Base-by-base conservation (phyloP, 257 asterid genomes). In the Orobanche coerulescens region DNA sequence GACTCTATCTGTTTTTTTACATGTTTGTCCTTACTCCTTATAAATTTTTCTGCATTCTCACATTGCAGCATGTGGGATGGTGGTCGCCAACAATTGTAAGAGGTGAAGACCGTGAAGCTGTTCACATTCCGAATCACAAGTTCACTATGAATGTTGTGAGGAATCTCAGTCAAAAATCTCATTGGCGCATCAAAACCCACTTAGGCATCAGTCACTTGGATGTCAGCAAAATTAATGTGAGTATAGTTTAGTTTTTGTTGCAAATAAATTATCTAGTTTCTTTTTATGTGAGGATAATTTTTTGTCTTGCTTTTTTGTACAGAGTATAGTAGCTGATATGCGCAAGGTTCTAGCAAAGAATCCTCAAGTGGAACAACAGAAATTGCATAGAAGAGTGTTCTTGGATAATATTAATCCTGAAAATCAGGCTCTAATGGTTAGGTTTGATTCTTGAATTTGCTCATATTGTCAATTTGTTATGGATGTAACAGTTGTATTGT, bases 91-190 rank as follows among this genome's bases (percentile, higher is more conserved):
- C 97, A 70, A 76, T 90, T 75, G 58, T 90, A 75, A 82, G 97
- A 78, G 97, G 97, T n/a, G 97, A 90, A 69, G 90, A 90, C 67
- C 95, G 97, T 54, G 97, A 90, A 79, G 97, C 97, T 66, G 89
- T 90, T 77, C 94, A 90, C 78, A 87, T 90, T 65, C 97, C 97
- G 66, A 90, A 90, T 82, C 97, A 90, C 82, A 84, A 90, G 82
- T 87, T 90, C 53, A 90, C 95, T 12, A 75, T 87, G 76, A 90
- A 90, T 73, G 86, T 90, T 70, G 95, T 90, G 74, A 78, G 97
- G 63, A 90, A 90, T 76, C 88, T 90, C 67, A 84, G 70, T 54
- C 95, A 90, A 69, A 90, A 87, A 81, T 82, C 90, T 67, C 97
- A 90, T 63, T 87, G 97, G 97, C 97, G 97, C 46, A 79, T 90